Evolutionary conservation across 305 asterid genomes (phyloP), one percentile per base, ranked within the genome.

Genomic region (Rubia balearica): DNA sequence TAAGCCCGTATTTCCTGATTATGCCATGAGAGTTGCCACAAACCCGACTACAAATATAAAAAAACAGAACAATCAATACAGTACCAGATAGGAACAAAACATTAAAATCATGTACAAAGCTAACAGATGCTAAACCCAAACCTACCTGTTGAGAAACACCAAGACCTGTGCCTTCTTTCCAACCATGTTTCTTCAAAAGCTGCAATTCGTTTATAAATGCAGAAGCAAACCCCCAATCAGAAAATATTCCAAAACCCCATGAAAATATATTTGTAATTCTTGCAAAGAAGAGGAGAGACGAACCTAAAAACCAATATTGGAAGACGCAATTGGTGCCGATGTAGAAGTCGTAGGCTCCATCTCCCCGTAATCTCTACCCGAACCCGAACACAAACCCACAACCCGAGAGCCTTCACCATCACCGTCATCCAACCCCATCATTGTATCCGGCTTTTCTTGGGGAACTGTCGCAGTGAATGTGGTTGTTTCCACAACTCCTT

Each of bases 131-230:
- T n/a, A n/a, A n/a, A n/a, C n/a, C n/a, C n/a, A n/a, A n/a, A n/a
- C 22, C 57, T 61, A 92, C 97, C 97, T 92, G 98, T 77, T 90
- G 89, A 74, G 81, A 77, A 71, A 87, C 79, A 69, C 98, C 98
- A 40, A 92, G 95, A 61, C 98, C 97, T n/a, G 92, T 87, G 67
- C 96, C 98, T 82, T 92, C 96, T 77, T 80, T 90, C 98, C 98
- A 92, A 21, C 98, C 98, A 68, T 92, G 98, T 83, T 90, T 92
- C 90, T 92, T 86, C 83, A 92, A 79, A 76, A 92, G 73, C 98
- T 92, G 90, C 38, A 56, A 21, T 24, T 74, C 57, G 36, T 0
- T 33, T 33, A 33, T 1, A 71, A 65, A 33, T 43, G 24, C 0
- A 49, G 22, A 57, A 56, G 5, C 53, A 11, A 51, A 65, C 36